phyloP scores from a whole-genome alignment of 164 flowering plant genomes.

The Litsea cubeba region DNA sequence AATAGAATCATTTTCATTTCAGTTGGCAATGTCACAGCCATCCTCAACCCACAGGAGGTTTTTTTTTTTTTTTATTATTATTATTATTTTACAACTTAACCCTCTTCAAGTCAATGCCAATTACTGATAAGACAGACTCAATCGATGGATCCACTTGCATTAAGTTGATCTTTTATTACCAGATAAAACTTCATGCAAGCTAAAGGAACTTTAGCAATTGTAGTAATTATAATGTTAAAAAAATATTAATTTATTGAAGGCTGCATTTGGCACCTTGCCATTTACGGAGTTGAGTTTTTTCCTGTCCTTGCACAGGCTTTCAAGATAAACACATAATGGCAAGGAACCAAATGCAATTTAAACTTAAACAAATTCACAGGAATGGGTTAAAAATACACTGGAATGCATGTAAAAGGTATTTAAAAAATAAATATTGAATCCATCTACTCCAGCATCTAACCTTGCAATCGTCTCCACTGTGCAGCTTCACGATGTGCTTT shows the following conservation, averaged over 20 bases:
- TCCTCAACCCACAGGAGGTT: neutral
- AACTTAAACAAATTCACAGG: neutral
- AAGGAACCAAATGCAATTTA: neutral
- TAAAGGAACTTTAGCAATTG: neutral
- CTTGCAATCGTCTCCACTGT: slow-evolving; percentile 91
- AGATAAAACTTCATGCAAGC: neutral
- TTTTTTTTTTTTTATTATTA: too few species aligned
- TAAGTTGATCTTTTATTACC: too few species aligned
- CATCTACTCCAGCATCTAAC: slow-evolving; percentile 27
- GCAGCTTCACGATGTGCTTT: slow-evolving; percentile 80
- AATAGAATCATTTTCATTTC: neutral
- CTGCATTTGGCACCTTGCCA: neutral
- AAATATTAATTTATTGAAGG: neutral
- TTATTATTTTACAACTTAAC: neutral
- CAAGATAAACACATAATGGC: neutral
- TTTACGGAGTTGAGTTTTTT: neutral
- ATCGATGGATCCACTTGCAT: neutral
- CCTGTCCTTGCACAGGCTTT: neutral
- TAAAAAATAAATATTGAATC: neutral
- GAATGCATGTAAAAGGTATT: neutral
- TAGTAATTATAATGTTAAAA: neutral
- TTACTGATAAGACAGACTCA: neutral
- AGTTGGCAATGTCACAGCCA: neutral
- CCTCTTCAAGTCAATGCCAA: neutral
- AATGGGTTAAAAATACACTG: too few species aligned